A percentile compares a stretch with the other conserved stretches of the same genome.
phyloP scores from a whole-genome alignment of 768 basidiomycete species.

The Kwoniella sp. region DNA sequence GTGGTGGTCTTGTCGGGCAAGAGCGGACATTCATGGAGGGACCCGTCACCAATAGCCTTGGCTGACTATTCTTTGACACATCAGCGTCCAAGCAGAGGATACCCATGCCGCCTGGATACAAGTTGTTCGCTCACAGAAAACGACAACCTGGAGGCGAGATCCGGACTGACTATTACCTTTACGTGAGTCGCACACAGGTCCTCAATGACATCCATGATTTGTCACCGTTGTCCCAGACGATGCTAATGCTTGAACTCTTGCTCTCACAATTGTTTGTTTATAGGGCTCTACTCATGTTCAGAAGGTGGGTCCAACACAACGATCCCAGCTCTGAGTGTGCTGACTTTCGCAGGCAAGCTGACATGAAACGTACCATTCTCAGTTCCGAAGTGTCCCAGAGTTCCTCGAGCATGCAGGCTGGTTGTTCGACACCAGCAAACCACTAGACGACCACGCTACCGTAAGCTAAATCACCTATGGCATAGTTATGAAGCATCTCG shows the following conservation, averaged over 20 bases:
- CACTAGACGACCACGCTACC: constrained; percentile 32
- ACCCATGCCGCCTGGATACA: constrained; percentile 42
- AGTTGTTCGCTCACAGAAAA: constrained; percentile 41
- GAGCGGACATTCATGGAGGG: too few species aligned
- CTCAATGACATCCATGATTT: background rate
- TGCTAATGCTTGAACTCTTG: too few species aligned
- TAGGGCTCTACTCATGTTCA: constrained; percentile 32
- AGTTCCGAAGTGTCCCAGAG: constrained; percentile 46
- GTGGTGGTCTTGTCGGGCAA: too few species aligned
- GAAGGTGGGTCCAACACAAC: constrained; percentile 11
- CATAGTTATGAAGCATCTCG: too few species aligned
- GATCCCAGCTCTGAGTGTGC: background rate
- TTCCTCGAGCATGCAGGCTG: constrained; percentile 45
- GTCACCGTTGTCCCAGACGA: too few species aligned
- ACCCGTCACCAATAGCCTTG: too few species aligned
- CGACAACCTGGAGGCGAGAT: constrained; percentile 22
- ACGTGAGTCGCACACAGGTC: constrained; percentile 22
- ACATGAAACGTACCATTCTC: background rate
- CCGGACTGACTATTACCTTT: constrained; percentile 40
- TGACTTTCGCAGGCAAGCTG: constrained; percentile 4
- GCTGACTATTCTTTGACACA: too few species aligned
- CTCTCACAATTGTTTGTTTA: background rate
- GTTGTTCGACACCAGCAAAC: constrained; percentile 36
- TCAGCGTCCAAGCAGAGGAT: constrained; percentile 20
- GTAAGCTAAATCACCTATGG: constrained; percentile 19